Evolutionary conservation across 805 yeast genomes (phyloP).

Genomic region (Saturnispora kantuleensis): DNA sequence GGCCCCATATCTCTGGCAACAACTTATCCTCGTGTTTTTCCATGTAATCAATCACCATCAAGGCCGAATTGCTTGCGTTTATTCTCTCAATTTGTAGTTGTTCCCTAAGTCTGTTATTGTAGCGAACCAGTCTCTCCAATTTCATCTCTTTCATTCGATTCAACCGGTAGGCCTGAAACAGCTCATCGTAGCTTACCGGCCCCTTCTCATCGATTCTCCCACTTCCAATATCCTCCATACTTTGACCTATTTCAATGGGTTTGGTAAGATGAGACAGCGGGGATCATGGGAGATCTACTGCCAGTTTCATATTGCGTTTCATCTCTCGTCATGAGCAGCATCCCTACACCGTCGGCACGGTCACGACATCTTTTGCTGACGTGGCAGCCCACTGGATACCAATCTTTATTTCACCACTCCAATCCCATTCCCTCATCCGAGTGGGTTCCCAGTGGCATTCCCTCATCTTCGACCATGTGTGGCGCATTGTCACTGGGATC

Average conservation of each 20-base stretch:
- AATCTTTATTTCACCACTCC: too few species aligned
- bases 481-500: too few species aligned
- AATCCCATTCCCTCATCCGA: too few species aligned
- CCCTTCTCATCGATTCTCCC: not conserved
- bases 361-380: too few species aligned
- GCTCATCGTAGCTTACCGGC: constrained; percentile 3
- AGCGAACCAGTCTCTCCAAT: constrained; percentile 49
- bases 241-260: too few species aligned
- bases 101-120: constrained; percentile 42
- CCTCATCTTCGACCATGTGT: too few species aligned
- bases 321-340: not conserved
- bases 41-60: constrained; percentile 34
- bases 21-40: constrained; percentile 38
- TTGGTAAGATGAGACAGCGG: too few species aligned
- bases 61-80: constrained; percentile 54
- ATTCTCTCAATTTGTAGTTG: constrained; percentile 47
- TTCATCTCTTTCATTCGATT: constrained; percentile 37
- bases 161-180: constrained; percentile 31
- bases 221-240: not conserved
- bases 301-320: constrained; percentile 6
- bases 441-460: too few species aligned
- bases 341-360: too few species aligned
- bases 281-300: too few species aligned
- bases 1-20: constrained; percentile 36
- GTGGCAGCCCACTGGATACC: too few species aligned